phyloP scores from a whole-genome alignment of 2,329 filamentous ascomycete species.

The Volutella citrinella region DNA sequence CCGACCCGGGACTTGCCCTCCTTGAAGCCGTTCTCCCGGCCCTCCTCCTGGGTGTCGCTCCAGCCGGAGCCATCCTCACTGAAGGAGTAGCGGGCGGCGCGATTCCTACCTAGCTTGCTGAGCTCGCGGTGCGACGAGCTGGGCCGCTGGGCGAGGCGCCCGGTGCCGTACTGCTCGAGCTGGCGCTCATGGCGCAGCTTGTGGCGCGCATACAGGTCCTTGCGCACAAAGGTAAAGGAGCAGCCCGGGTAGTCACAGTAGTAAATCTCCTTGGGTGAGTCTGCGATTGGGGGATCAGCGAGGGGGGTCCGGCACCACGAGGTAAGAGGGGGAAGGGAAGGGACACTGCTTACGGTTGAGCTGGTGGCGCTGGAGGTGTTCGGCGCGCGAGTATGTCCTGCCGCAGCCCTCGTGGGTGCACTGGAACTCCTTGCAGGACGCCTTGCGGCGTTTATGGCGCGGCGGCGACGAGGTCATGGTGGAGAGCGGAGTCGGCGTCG shows the following conservation, averaged over 20 bases:
- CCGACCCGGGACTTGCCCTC: slow-evolving; percentile 7
- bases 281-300: no score
- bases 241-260: slow-evolving; percentile 27
- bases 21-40: slow-evolving; percentile 17
- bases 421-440: slow-evolving; percentile 28
- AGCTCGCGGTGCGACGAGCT: slow-evolving; percentile 20
- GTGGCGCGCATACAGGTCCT: slow-evolving; percentile 26
- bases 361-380: slow-evolving; percentile 26
- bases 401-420: slow-evolving; percentile 28
- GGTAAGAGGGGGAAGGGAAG: no score
- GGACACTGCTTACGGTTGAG: slow-evolving; percentile 26
- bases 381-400: slow-evolving; percentile 25
- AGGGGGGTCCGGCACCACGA: no score
- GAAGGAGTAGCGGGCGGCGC: slow-evolving; percentile 21
- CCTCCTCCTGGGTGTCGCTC: slow-evolving; percentile 27
- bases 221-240: slow-evolving; percentile 27
- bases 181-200: slow-evolving; percentile 26
- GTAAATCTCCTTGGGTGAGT: slow-evolving; percentile 28
- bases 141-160: slow-evolving; percentile 21
- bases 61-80: slow-evolving; percentile 26
- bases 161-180: slow-evolving; percentile 25
- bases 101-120: slow-evolving; percentile 17
- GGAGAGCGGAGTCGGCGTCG: slow-evolving; percentile 4
- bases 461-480: slow-evolving; percentile 26
- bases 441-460: slow-evolving; percentile 29